A percentile compares a stretch with the other conserved stretches of the same genome.
phyloP scores from a whole-genome alignment of 2,329 filamentous ascomycete species.

The Plectosphaerella cucumerina region DNA sequence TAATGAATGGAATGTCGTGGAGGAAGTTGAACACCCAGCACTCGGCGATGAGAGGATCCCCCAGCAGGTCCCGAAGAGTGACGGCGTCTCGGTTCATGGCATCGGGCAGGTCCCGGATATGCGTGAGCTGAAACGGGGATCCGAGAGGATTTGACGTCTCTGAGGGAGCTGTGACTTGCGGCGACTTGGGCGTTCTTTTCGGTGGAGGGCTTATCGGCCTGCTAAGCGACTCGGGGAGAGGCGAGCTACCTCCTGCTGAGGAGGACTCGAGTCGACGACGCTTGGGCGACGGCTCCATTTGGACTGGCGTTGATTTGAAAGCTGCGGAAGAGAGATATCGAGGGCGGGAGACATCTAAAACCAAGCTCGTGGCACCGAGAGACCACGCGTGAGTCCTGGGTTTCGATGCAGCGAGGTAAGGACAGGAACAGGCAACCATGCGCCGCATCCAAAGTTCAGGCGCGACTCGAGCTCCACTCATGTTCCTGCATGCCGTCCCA shows the following conservation, averaged over 20 bases:
- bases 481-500: too few relatives aligned
- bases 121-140: conserved; percentile 71
- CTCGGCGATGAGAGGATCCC: conserved; percentile 68
- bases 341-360: too few relatives aligned
- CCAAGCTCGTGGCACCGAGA: too few relatives aligned
- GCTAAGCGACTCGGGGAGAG: conserved; percentile 21
- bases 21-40: conserved; percentile 69
- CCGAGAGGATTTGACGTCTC: conserved; percentile 30
- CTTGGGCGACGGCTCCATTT: conserved; percentile 27
- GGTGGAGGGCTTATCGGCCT: conserved; percentile 44
- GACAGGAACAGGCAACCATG: too few relatives aligned
- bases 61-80: conserved; percentile 62
- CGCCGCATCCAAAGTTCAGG: too few relatives aligned
- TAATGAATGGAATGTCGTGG: conserved; percentile 55
- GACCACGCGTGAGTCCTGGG: too few relatives aligned
- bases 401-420: too few relatives aligned
- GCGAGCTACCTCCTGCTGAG: not conserved
- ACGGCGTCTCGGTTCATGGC: conserved; percentile 62
- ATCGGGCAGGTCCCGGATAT: conserved; percentile 58
- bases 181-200: not conserved
- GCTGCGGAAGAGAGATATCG: too few relatives aligned
- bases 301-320: too few relatives aligned
- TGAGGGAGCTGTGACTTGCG: not conserved
- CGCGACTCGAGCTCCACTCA: too few relatives aligned
- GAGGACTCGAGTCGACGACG: conserved; percentile 16